Base-by-base conservation (phyloP, 306 rosid genomes). In the Medicago ruthenica region DNA sequence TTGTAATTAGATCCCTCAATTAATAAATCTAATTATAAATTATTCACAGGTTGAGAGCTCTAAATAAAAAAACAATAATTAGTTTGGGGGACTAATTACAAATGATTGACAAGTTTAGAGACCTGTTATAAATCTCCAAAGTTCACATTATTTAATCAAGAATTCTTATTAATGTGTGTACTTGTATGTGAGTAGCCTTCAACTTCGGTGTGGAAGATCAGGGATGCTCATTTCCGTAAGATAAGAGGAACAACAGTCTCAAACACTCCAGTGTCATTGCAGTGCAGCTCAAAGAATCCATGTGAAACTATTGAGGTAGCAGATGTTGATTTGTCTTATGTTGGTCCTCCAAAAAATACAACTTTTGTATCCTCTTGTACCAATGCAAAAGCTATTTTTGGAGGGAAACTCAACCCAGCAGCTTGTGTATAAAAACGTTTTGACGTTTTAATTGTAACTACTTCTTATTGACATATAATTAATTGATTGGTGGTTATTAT, bases 211-310 rank as follows among this genome's bases (percentile, higher is more conserved):
- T 88, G 92, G 89, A 86, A 86, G 91, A 67, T 89, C 0, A 84
- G 85, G 2, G 73, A 88, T 18, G 77, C 86, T 8, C 96, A 83
- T 77, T 92, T 92, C 87, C 88, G 71, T 45, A 84, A 77, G 60
- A 86, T 92, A 6, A 80, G 7, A 8, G 97, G 97, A 18, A 77
- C 89, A 0, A 78, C 96, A 3, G 10, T 24, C 9, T 74, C 90
- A 8, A 84, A 86, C 20, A 18, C 83, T 12, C 86, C 86, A 0
- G 82, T 92, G 9, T 76, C 87, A 14, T 75, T 92, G 8, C 79
- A 68, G 15, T 92, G 97, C 77, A 92, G 97, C 67, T 10, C 70
- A 1, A 4, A 0, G 24, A 62, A 78, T 20, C 97, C 97, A 0
- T 92, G 97, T 48, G 58, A 70, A 0, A 82, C 59, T 3, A 42